A percentile compares a stretch with the other conserved stretches of the same genome.
These are phyloP conservation scores for Rhodamnia argentea DNA, from an alignment of 345 rosid species.

Conservation along the genomic window DNA sequence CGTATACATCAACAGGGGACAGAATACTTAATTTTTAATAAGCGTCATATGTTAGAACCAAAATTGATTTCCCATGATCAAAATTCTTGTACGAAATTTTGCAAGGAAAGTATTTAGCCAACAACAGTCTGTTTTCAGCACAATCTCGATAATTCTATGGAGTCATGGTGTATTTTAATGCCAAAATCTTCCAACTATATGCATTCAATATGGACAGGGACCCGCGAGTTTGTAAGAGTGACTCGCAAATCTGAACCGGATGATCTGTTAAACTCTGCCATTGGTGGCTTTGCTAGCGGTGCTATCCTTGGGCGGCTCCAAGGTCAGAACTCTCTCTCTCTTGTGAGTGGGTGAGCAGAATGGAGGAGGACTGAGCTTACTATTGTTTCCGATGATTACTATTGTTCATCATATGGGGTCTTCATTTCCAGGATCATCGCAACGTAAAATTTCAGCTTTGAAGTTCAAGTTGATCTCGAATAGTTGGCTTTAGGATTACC, in stretches of 20 bases:
- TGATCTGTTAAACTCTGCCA: slow-evolving; percentile 60
- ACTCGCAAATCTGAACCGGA: slow-evolving; percentile 55
- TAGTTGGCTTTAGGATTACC: background rate
- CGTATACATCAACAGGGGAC: background rate
- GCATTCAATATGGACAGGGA: slow-evolving; percentile 24
- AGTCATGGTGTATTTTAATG: background rate
- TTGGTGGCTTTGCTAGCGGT: slow-evolving; percentile 77
- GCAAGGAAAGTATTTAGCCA: background rate
- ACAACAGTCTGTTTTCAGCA: background rate
- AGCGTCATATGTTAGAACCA: background rate
- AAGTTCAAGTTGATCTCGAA: background rate
- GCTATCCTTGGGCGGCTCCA: slow-evolving; percentile 83
- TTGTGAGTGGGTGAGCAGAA: background rate
- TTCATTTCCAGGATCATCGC: background rate
- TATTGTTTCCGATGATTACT: background rate
- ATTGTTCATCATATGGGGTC: background rate
- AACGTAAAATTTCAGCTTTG: background rate
- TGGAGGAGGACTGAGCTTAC: background rate
- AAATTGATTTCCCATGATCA: background rate
- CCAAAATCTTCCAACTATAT: background rate
- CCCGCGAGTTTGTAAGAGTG: slow-evolving; percentile 68
- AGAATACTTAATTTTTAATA: background rate
- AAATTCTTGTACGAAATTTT: background rate
- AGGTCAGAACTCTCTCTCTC: slow-evolving; percentile 24
- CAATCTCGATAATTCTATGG: background rate